Percentiles rank a stretch among this genome's conserved stretches.
phyloP scores from a whole-genome alignment of 495 filamentous ascomycete genomes.

The Aspergillus wentii region DNA sequence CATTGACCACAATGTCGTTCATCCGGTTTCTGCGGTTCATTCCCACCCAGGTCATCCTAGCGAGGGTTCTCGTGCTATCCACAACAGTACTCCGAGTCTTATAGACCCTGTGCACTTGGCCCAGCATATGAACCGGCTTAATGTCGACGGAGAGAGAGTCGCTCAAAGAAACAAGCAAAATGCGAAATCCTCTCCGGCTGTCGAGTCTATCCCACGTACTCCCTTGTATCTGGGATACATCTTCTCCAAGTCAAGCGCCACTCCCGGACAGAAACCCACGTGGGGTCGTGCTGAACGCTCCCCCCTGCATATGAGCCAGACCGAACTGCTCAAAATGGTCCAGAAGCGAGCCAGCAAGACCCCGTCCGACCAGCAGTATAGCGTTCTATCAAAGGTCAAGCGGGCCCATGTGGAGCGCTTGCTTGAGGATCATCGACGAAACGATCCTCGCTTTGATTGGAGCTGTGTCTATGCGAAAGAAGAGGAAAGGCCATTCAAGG shows the following conservation, averaged over 20 bases:
- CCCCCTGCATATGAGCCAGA: slow-evolving; percentile 24
- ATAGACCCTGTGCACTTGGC: slow-evolving; percentile 7
- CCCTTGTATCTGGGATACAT: slow-evolving; percentile 21
- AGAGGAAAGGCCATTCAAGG: slow-evolving; percentile 16
- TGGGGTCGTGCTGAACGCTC: slow-evolving; percentile 28
- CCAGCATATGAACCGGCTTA: slow-evolving; percentile 13
- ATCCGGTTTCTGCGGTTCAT: slow-evolving; percentile 9
- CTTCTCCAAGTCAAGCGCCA: slow-evolving; percentile 29
- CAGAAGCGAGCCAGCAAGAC: slow-evolving; percentile 25
- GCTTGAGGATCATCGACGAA: slow-evolving; percentile 23
- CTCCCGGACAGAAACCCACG: slow-evolving; percentile 20
- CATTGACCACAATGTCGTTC: slow-evolving; percentile 10
- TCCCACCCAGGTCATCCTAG: slow-evolving; percentile 7
- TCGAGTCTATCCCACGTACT: slow-evolving; percentile 2
- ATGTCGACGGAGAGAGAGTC: slow-evolving; percentile 8
- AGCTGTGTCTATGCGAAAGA: slow-evolving; percentile 34
- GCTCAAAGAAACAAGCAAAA: slow-evolving; percentile 1
- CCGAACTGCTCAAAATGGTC: slow-evolving; percentile 23
- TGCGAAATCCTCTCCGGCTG: background rate
- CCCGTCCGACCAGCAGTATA: slow-evolving; percentile 25
- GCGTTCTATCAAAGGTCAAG: slow-evolving; percentile 18
- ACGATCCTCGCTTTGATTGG: slow-evolving; percentile 27
- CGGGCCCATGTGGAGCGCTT: slow-evolving; percentile 30
- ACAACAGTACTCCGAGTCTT: slow-evolving; percentile 4
- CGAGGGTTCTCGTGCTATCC: slow-evolving; percentile 8